Base-by-base conservation (phyloP, 2,329 filamentous ascomycete genomes). In the Beauveria rudraprayagi region DNA sequence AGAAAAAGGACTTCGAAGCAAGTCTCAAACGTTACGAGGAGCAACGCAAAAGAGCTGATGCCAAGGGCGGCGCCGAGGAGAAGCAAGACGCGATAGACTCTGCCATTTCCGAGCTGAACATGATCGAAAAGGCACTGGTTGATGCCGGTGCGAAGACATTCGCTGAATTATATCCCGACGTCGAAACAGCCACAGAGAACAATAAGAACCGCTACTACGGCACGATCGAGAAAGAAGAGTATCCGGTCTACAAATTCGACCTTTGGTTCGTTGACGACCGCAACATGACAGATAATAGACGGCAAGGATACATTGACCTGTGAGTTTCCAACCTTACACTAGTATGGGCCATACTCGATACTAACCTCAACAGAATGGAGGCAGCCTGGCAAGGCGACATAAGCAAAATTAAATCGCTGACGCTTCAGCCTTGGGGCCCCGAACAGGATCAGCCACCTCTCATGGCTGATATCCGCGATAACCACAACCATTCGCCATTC, bases 311-410 rank as follows among this genome's bases (percentile, higher is more conserved):
- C 64, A 64, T 88, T 6, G 75, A 82, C 64, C 72, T 93, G 76
- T 86, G 74, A 78, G 83, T 77, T 14, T 17, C 5, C 28, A 19
- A 5, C 22, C 30, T 14, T 19, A 9, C 11, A 5, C 5, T 5
- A 17, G 2, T 44, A 22, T 19, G 3, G n/a, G n/a, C 19, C 19
- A 6, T 7, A 26, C 17, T 10, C 17, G 14, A 40, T 53, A n/a
- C 44, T 57, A 26, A 57, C 22, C 17, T 28, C 14, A 56, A 63
- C 66, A 66, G 82, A 8, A 89, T 90, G 70, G 85, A 93, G 68
- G 89, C 89, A 41, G 84, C 84, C 5, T 94, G 89, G 89, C 67
- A 67, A 5, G 88, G 87, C n/a, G 83, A 94, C 65, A 65, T 88
- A 1, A 77, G 83, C 1, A 83, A 76, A 3, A 83, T 93, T 71